Conservation (phyloP, 768 basidiomycete species). For the Mycena epipterygia region DNA sequence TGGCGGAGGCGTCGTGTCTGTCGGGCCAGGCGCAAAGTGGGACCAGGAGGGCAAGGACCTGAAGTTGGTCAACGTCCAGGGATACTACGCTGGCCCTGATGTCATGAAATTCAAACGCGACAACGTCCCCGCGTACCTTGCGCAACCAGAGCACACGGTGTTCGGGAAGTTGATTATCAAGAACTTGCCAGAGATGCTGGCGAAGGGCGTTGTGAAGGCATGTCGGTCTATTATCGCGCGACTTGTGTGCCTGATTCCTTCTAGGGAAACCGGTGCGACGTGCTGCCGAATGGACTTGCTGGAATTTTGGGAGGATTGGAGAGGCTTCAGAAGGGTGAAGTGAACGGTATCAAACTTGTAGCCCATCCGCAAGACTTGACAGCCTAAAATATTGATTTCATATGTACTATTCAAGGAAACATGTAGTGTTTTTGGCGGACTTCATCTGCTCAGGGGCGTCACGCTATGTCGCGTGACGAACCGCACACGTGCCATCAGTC, state of each 20-base stretch:
- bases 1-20: constrained; percentile 5
- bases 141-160: constrained; percentile 38
- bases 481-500: too few relatives aligned
- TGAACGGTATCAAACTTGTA: constrained; percentile 28
- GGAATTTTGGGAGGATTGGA: constrained; percentile 58
- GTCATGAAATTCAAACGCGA: constrained; percentile 38
- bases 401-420: too few relatives aligned
- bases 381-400: too few relatives aligned
- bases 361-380: constrained; percentile 34
- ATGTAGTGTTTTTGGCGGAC: too few relatives aligned
- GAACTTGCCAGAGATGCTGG: constrained; percentile 44
- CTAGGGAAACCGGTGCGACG: constrained; percentile 60
- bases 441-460: too few relatives aligned
- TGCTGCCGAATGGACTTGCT: constrained; percentile 56
- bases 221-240: background rate
- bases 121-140: constrained; percentile 34
- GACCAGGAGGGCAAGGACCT: background rate
- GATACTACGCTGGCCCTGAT: constrained; percentile 33
- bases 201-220: constrained; percentile 53
- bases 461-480: too few relatives aligned
- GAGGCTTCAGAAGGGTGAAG: background rate
- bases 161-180: constrained; percentile 37
- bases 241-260: background rate
- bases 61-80: background rate
- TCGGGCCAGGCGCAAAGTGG: background rate